Percentiles rank a stretch among this genome's conserved stretches.
Evolutionary conservation across 2,329 filamentous ascomycete genomes (phyloP).

Genomic region (Colletotrichum salicis): DNA sequence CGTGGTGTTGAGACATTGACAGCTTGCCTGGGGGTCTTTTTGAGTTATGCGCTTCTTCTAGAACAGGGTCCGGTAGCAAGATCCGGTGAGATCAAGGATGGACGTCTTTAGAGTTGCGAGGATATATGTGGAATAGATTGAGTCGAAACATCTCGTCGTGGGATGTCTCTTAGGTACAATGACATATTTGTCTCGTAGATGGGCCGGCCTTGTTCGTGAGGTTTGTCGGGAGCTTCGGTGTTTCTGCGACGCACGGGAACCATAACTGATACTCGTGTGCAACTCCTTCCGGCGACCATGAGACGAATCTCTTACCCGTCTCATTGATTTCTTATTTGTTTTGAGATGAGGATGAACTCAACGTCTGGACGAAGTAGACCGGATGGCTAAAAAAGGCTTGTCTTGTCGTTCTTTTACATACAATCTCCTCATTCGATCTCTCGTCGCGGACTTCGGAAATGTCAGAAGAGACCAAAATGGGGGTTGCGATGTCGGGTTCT

Average conservation of each 20-base stretch:
- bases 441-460: constrained; percentile 5
- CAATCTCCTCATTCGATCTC: not conserved
- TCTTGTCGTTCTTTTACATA: not conserved
- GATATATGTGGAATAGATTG: not conserved
- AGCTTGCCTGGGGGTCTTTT: constrained; percentile 11
- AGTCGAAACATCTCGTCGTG: not conserved
- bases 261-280: constrained; percentile 35
- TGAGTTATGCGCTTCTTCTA: constrained; percentile 22
- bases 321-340: not conserved
- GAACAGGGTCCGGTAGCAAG: constrained; percentile 3
- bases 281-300: constrained; percentile 15
- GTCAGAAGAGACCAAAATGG: constrained; percentile 15
- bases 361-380: constrained; percentile 14
- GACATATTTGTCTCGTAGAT: not conserved
- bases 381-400: constrained; percentile 1
- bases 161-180: not conserved
- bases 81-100: not conserved
- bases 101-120: constrained; percentile 1
- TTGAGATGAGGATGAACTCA: constrained; percentile 26
- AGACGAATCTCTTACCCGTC: constrained; percentile 33
- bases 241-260: constrained; percentile 22
- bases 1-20: constrained; percentile 27
- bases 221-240: constrained; percentile 14
- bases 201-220: not conserved
- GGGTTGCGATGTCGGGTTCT: constrained; percentile 5